Evolutionary conservation across 2,329 filamentous ascomycete genomes (phyloP).

Genomic region (Talaromyces sp.): DNA sequence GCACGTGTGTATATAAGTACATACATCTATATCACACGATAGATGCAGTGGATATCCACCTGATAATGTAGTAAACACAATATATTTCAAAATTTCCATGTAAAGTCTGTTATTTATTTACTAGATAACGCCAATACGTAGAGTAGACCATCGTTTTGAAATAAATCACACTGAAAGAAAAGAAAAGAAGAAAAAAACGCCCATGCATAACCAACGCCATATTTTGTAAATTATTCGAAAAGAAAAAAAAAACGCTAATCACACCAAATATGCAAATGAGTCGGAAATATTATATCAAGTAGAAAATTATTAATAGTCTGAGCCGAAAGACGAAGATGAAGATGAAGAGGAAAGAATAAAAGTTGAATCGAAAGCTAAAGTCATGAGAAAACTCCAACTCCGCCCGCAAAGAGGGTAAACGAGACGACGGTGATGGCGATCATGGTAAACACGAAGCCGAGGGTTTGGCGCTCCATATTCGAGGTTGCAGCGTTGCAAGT

Average conservation of each 20-base stretch:
- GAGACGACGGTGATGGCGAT: slow-evolving; percentile 53
- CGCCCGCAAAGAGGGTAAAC: slow-evolving; percentile 50
- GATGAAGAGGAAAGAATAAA: not conserved
- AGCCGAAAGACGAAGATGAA: not conserved
- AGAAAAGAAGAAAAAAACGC: not conserved
- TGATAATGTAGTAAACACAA: too few relatives aligned
- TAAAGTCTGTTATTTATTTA: not conserved
- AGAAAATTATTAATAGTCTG: not conserved
- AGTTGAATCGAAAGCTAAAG: not conserved
- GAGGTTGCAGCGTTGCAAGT: slow-evolving; percentile 55
- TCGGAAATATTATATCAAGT: not conserved
- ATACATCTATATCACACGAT: too few relatives aligned
- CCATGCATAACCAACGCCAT: not conserved
- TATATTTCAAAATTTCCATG: not conserved
- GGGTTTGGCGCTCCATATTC: slow-evolving; percentile 49
- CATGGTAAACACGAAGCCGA: slow-evolving; percentile 55
- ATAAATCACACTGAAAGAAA: not conserved
- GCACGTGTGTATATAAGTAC: too few relatives aligned
- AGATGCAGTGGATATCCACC: too few relatives aligned
- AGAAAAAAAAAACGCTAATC: not conserved
- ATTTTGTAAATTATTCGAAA: not conserved
- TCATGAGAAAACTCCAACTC: slow-evolving; percentile 31
- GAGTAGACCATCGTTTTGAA: not conserved
- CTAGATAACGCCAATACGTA: not conserved
- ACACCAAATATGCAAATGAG: not conserved